Conservation (phyloP, 345 rosid genomes). For the Eutrema yunnanense region DNA sequence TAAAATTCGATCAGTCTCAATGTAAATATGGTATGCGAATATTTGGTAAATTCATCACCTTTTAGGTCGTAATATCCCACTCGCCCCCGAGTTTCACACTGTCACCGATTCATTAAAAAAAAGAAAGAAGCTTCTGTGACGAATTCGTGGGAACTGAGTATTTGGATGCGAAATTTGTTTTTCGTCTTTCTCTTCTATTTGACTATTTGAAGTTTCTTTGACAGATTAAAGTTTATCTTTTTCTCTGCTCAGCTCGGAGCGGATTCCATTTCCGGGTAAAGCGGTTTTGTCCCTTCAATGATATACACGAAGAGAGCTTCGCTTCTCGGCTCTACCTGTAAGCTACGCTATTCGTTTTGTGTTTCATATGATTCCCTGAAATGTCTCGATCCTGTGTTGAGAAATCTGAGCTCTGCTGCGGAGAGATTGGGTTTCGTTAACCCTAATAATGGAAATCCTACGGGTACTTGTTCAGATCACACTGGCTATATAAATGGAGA, state of each 20-base stretch:
- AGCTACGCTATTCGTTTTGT: slow-evolving; percentile 34
- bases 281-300: not conserved
- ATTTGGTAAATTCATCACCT: not conserved
- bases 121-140: not conserved
- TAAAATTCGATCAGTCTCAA: not conserved
- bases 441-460: not conserved
- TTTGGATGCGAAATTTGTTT: not conserved
- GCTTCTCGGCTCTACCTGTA: slow-evolving; percentile 29
- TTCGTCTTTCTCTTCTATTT: not conserved
- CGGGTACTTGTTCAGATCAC: slow-evolving; percentile 7
- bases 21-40: not conserved
- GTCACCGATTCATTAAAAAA: no score
- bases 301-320: slow-evolving; percentile 39
- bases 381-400: slow-evolving; percentile 19
- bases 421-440: slow-evolving; percentile 36
- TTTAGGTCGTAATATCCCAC: not conserved
- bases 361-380: slow-evolving; percentile 25
- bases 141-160: not conserved
- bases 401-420: slow-evolving; percentile 39
- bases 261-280: not conserved
- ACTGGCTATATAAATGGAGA: not conserved
- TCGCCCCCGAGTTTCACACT: not conserved
- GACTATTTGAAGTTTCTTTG: not conserved
- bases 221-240: not conserved
- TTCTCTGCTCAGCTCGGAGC: not conserved